Base-by-base conservation (phyloP, 2,329 filamentous ascomycete genomes). In the Curvularia eragrostidis region DNA sequence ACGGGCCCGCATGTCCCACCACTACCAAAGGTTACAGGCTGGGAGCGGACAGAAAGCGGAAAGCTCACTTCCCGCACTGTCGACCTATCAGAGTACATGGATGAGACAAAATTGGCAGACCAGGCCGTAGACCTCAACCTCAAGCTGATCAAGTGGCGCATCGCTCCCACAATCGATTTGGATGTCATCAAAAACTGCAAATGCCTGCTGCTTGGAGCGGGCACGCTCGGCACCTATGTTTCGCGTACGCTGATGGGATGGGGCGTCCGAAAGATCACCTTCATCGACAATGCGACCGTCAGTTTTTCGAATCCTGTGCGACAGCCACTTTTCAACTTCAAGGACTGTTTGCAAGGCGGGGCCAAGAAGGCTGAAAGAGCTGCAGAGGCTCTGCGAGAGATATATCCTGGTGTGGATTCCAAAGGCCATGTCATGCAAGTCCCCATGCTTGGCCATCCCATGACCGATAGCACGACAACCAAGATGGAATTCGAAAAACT, bases 81-180 rank as follows among this genome's bases (percentile, higher is more conserved):
- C 13, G 92, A 96, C 69, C 83, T 99, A 8, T 90, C 90, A 19
- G 92, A 95, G 68, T 96, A 97, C 68, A 94, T 99, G 90, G 93
- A 99, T 72, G 94, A 95, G 6, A 82, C 85, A 32, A 88, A 89
- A 67, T 82, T 98, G 18, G 95, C 95, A 21, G 93, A 98, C 73
- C 93, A 96, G 74, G 93, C 93, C 0, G 94, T 98, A 9, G 95
- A 99, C 71, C 84, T 99, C 57, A 99, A 99, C 71, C 83, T 98
- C 59, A 98, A 98, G 78, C 84, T 99, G 56, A 99, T 99, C 89
- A 99, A 97, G 79, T 99, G 95, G 95, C 89, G 95, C 38, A 92
- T 99, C 69, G 91, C 93, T 7, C 95, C 95, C 0, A 88, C 89
- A 49, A 84, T 99, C 39, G 85, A 98, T 73, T 85, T 99, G 9